phyloP scores from a whole-genome alignment of 2,329 filamentous ascomycete species.

The Aspergillus fijiensis region DNA sequence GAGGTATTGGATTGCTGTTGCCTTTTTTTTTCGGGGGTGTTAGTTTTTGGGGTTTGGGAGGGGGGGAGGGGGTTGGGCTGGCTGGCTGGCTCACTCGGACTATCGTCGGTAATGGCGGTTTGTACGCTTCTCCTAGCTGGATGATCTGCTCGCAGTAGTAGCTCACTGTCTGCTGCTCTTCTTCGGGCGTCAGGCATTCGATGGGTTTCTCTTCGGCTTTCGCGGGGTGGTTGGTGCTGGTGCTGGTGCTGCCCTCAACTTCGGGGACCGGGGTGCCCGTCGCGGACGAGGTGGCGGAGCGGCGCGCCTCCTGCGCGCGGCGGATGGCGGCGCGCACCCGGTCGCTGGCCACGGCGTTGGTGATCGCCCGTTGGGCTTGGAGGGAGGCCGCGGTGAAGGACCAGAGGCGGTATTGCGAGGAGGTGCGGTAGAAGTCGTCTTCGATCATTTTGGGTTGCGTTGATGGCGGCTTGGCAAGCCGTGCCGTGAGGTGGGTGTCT shows the following conservation, averaged over 20 bases:
- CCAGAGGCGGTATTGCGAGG: constrained; percentile 89
- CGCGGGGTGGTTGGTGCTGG: too few species aligned
- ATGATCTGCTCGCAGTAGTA: constrained; percentile 69
- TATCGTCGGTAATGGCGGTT: constrained; percentile 55
- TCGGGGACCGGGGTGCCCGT: constrained; percentile 30
- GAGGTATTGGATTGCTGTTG: constrained; percentile 84
- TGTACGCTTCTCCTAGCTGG: constrained; percentile 59
- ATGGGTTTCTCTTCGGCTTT: constrained; percentile 49
- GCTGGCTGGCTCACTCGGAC: constrained; percentile 53
- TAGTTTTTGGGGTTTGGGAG: neutral
- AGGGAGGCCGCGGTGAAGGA: constrained; percentile 79
- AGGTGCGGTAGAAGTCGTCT: constrained; percentile 85
- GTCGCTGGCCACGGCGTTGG: constrained; percentile 75
- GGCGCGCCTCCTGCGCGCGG: constrained; percentile 42
- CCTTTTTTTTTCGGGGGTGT: constrained; percentile 40
- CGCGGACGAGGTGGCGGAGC: constrained; percentile 33
- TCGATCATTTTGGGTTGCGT: constrained; percentile 64
- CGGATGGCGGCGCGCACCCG: constrained; percentile 60
- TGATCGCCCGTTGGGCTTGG: constrained; percentile 68
- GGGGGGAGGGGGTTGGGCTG: neutral
- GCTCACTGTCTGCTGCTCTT: constrained; percentile 78
- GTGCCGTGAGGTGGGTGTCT: neutral
- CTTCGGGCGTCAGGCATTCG: constrained; percentile 78
- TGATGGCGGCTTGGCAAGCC: neutral
- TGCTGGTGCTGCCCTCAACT: constrained; percentile 28